phyloP scores from a whole-genome alignment of 441 rosid species.

The Geranium incanum region DNA sequence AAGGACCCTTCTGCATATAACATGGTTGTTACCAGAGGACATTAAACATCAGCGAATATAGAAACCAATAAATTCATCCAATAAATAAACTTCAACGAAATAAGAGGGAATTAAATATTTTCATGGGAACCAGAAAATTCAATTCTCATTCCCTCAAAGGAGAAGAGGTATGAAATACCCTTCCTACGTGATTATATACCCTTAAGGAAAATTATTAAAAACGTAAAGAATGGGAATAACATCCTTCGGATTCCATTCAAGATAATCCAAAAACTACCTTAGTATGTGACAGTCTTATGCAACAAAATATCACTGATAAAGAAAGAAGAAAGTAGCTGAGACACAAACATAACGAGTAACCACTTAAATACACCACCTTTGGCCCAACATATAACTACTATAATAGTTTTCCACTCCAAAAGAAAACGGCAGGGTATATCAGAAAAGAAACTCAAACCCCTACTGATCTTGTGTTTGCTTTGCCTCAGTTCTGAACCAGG shows the following conservation, averaged over 20 bases:
- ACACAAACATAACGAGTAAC: too few relatives aligned
- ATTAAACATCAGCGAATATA: slow-evolving; percentile 21
- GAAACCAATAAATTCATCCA: neutral
- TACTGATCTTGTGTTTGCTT: too few relatives aligned
- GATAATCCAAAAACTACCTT: neutral
- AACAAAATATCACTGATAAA: too few relatives aligned
- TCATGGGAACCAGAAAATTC: neutral
- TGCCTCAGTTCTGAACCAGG: too few relatives aligned
- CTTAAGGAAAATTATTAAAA: neutral
- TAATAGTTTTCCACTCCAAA: too few relatives aligned
- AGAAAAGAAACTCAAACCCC: too few relatives aligned
- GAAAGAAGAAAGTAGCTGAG: neutral
- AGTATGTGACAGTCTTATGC: neutral
- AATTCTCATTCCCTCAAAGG: neutral
- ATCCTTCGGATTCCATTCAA: neutral
- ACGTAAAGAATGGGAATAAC: neutral
- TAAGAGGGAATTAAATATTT: neutral
- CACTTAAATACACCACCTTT: too few relatives aligned
- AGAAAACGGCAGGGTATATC: too few relatives aligned
- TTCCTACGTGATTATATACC: neutral
- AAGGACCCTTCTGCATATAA: slow-evolving; percentile 51
- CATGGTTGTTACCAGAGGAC: slow-evolving; percentile 30
- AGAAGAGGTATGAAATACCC: neutral
- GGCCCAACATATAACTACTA: too few relatives aligned
- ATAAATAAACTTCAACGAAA: neutral